Evolutionary conservation across 1,139 yeast species (phyloP).

Genomic region (Taphrina confusa): DNA sequence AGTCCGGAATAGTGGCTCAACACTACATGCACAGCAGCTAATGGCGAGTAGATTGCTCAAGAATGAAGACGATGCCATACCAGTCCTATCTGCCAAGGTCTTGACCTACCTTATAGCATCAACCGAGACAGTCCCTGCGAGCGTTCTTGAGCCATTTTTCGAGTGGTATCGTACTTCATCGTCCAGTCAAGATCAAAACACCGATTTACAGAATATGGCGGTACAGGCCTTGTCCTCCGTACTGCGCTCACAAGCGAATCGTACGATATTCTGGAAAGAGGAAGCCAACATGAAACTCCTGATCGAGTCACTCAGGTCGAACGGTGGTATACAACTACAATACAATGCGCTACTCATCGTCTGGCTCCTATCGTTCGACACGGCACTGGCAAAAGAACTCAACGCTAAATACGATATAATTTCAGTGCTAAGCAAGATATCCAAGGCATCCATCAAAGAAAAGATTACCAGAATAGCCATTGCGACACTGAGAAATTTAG

Average conservation of each 20-base stretch:
- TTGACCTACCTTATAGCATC: slow-evolving; percentile 44
- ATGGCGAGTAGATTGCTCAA: slow-evolving; percentile 34
- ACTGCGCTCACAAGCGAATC: slow-evolving; percentile 59
- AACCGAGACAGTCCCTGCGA: slow-evolving; percentile 44
- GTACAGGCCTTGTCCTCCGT: slow-evolving; percentile 68
- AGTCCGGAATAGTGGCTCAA: too few species aligned
- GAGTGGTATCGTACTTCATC: slow-evolving; percentile 53
- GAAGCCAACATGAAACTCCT: slow-evolving; percentile 60
- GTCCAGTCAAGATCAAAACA: slow-evolving; percentile 49
- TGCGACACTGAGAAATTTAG: slow-evolving; percentile 59
- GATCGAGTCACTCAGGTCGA: slow-evolving; percentile 52
- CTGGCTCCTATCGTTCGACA: slow-evolving; percentile 82
- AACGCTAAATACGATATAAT: slow-evolving; percentile 49
- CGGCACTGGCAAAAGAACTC: slow-evolving; percentile 56
- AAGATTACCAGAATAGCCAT: slow-evolving; percentile 75
- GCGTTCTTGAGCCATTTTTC: slow-evolving; percentile 52
- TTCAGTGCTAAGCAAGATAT: slow-evolving; percentile 62
- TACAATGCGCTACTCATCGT: slow-evolving; percentile 74
- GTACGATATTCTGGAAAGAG: slow-evolving; percentile 58
- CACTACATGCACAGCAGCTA: too few species aligned
- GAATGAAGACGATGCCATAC: slow-evolving; percentile 48
- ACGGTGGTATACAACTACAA: slow-evolving; percentile 71
- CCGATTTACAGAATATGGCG: slow-evolving; percentile 62
- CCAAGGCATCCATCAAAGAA: slow-evolving; percentile 83
- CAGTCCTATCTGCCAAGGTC: slow-evolving; percentile 46